These are phyloP conservation scores for Nicotiana obtusifolia DNA, from an alignment of 257 asterid genomes.

Conservation along the genomic window DNA sequence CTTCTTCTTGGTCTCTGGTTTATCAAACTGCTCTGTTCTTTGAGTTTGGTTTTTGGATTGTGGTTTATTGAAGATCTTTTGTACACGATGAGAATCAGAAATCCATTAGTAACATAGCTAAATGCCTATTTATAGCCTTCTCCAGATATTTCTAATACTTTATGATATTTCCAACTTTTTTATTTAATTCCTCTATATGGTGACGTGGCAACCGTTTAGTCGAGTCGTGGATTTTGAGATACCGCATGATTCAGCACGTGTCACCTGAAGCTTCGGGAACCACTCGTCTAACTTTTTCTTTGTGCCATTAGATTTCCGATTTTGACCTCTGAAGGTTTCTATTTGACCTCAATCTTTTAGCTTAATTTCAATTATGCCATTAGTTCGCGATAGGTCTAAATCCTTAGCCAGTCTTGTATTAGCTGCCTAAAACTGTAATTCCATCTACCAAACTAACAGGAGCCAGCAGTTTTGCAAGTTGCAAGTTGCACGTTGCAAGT, in stretches of 20 bases:
- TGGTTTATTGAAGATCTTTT: not conserved
- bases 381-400: not conserved
- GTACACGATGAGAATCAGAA: not conserved
- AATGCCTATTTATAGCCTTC: slow-evolving; percentile 24
- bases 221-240: not conserved
- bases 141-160: slow-evolving; percentile 10
- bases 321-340: not conserved
- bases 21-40: not conserved
- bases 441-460: not conserved
- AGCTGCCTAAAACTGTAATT: not conserved
- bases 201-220: slow-evolving; percentile 21
- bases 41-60: not conserved
- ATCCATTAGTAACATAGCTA: not conserved
- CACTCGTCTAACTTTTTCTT: not conserved
- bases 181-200: not conserved
- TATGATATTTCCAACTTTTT: not conserved
- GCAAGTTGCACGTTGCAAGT: not conserved
- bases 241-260: slow-evolving; percentile 11
- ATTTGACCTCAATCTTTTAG: not conserved
- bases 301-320: not conserved
- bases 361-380: not conserved
- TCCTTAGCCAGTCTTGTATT: not conserved
- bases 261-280: slow-evolving; percentile 13
- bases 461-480: not conserved
- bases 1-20: not conserved